Percentiles rank a stretch among this genome's conserved stretches.
phyloP scores from a whole-genome alignment of 2,329 filamentous ascomycete genomes.

The Incumbomyces lentus region DNA sequence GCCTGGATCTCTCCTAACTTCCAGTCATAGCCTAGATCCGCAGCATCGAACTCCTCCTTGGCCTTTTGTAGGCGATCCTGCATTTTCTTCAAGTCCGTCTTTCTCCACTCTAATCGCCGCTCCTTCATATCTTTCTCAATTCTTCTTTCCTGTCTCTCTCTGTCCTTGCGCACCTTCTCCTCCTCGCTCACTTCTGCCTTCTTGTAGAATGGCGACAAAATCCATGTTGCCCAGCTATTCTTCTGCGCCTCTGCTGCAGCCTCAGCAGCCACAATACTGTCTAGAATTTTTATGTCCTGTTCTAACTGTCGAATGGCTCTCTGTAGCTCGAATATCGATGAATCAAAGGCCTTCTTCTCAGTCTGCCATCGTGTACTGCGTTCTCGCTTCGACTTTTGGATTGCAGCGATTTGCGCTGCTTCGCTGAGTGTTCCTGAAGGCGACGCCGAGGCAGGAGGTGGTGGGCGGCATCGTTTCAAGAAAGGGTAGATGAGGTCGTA shows the following conservation, averaged over 20 bases:
- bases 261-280: slow-evolving; percentile 22
- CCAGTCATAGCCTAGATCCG: slow-evolving; percentile 15
- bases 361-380: slow-evolving; percentile 23
- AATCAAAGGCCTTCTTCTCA: slow-evolving; percentile 19
- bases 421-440: slow-evolving; percentile 17
- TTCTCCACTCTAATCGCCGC: slow-evolving; percentile 17
- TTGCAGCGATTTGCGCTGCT: slow-evolving; percentile 20
- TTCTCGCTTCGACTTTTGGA: slow-evolving; percentile 24
- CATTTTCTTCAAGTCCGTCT: slow-evolving; percentile 16
- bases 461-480: slow-evolving; percentile 8
- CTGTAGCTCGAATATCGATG: slow-evolving; percentile 3
- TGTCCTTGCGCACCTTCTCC: slow-evolving; percentile 26
- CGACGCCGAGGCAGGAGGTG: slow-evolving; percentile 8
- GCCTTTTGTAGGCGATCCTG: slow-evolving; percentile 11
- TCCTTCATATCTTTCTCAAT: slow-evolving; percentile 28
- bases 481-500: slow-evolving; percentile 28
- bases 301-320: slow-evolving; percentile 20
- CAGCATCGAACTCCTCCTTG: slow-evolving; percentile 14
- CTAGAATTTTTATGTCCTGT: slow-evolving; percentile 22
- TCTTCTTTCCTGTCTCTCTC: slow-evolving; percentile 24
- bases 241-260: slow-evolving; percentile 23
- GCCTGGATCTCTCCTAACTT: slow-evolving; percentile 12
- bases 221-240: slow-evolving; percentile 23
- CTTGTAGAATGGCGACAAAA: background rate
- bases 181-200: slow-evolving; percentile 19